Evolutionary conservation across 2,329 filamentous ascomycete genomes (phyloP), one percentile per base, ranked within the genome.

Genomic region (Alternaria atra): DNA sequence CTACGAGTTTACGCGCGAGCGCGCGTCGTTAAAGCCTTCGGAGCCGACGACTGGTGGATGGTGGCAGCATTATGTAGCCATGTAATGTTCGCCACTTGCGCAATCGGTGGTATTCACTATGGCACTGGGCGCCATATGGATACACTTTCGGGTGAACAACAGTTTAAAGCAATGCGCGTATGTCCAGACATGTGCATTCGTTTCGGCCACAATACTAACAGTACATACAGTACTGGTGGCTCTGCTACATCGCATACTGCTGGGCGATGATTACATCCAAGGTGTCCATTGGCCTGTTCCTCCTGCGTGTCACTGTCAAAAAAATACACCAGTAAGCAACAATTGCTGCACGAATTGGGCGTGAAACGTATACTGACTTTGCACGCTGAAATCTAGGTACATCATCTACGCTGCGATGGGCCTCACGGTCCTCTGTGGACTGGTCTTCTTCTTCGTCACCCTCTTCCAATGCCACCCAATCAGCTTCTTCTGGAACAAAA

Each of bases 401-500:
- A 77, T 82, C 58, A 78, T 83, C 58, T 77, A 75, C 53, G 48
- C 67, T 20, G 73, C 78, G 35, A 81, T 81, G 66, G 50, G 58
- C 6, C 55, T 77, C 4, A 74, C 76, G 3, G 72, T 74, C 3
- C 4, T 77, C 10, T 83, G 80, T 65, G 76, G 77, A 46, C 58
- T 77, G 47, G 66, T 77, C 50, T 80, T 80, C 70, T 83, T 84
- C 71, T 81, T 85, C 67, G 70, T 84, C 59, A 80, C 83, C 6
- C 64, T 84, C 0, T 79, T 86, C 15, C 84, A 86, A 66, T 87
- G 85, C 72, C 73, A 64, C 0, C 85, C 85, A 0, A 69, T 82
- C 1, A 77, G 76, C 6, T 84, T 78, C 64, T 86, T 86, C 67
- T 87, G 85, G 83, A 70, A 77, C 46, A 80, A 78, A 64, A 69